Evolutionary conservation across 306 rosid species (phyloP), one percentile per base, ranked within the genome.

Genomic region (Leucaena leucocephala): DNA sequence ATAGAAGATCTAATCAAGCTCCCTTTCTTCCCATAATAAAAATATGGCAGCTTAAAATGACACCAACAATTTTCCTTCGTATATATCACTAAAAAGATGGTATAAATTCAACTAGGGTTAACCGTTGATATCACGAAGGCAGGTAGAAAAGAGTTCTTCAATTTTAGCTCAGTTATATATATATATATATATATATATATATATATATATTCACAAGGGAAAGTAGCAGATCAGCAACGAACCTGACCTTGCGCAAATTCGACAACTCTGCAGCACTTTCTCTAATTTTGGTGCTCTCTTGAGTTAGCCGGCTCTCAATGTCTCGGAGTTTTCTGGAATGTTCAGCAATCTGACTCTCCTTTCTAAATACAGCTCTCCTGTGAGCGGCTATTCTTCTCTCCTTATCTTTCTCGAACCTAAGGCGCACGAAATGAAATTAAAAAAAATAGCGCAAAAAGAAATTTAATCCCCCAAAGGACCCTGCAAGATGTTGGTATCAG

Each of bases 331-430:
- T 91, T 80, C 90, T 86, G n/a, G 69, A 85, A 87, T 85, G 93
- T 77, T 88, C 94, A 0, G 69, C 22, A 80, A 90, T 73, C 83
- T 91, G 90, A 49, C 97, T 90, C 81, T 91, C 90, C 81, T 91
- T 94, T 81, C 97, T 84, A 64, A 91, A 80, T 58, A 89, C 42
- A 36, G 67, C 86, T 71, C 92, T 91, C 57, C 64, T 72, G 54
- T 90, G 91, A 43, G 92, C 91, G 15, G 86, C 90, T 34, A 74
- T 43, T 84, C 71, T 90, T 85, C 86, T 88, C 82, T 85, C 83
- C 67, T 27, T 27, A 1, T 27, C 27, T 27, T 36, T 36, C 39
- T 36, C 39, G 39, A 36, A 36, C 39, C 39, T 36, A 36, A 36
- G 4, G 39, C 1, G 39, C 39, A 3, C 39, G 39, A 36, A 36